Base-by-base conservation (phyloP, 2,329 filamentous ascomycete species). In the Fusarium secorum region DNA sequence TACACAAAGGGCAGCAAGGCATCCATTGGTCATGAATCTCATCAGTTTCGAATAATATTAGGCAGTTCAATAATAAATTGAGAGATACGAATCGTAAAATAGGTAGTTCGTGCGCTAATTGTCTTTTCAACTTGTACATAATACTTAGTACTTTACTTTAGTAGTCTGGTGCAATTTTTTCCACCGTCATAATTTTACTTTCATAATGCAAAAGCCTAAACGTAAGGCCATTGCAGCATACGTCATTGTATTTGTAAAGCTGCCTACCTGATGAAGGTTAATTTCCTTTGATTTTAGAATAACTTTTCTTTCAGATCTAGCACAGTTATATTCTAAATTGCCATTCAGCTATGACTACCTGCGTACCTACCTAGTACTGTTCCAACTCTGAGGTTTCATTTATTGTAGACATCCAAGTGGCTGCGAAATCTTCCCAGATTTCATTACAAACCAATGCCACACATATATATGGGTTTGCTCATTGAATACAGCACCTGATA, bases 391-490 rank as follows among this genome's bases (percentile, higher is more conserved):
- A 26, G 48, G 13, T 17, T 51, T 17, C 13, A n/a, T 36, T 26
- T 24, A 20, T 33, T n/a, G 4, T 32, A 24, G 14, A 51, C 24
- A 30, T 30, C 35, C 24, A 18, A 45, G n/a, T 33, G 13, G 38
- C 18, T 32, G 17, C 18, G 9, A 51, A 20, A 38, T 32, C n/a
- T 6, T 36, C 38, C n/a, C 24, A 46, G 36, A 35, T 63, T 74
- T 39, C 53, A 70, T 63, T 74, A 49, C 49, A 68, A 65, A 38
- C 68, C 56, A 52, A 72, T 51, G 64, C 56, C 49, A 46, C 56
- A 51, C 49, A 53, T 49, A 48, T 52, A 55, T 46, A 60, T 55
- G 41, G 53, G 36, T 39, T 39, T 36, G 63, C 61, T 70, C 48
- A 74, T 74, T 74, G 70, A 70, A 46, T 30, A 42, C 36, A 38